A percentile compares a stretch with the other conserved stretches of the same genome.
phyloP scores from a whole-genome alignment of 768 basidiomycete genomes.

The Russula sp. region DNA sequence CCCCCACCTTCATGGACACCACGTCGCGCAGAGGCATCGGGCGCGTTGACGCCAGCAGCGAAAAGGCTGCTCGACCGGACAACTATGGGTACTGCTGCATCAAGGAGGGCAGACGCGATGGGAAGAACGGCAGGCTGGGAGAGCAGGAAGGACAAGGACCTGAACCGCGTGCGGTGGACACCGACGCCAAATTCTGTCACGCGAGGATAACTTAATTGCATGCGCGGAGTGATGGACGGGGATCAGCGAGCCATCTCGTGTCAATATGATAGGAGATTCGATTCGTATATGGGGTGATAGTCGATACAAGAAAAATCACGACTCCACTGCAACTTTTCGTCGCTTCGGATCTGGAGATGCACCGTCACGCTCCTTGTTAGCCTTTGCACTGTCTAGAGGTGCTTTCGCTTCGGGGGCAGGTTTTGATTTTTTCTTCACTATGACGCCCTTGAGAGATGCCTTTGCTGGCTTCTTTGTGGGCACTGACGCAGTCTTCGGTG shows the following conservation, averaged over 20 bases:
- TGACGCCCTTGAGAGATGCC: slow-evolving; percentile 66
- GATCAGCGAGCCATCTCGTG: neutral
- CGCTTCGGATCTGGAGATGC: slow-evolving; percentile 41
- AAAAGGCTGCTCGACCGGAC: slow-evolving; percentile 67
- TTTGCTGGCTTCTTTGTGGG: slow-evolving; percentile 57
- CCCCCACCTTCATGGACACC: slow-evolving; percentile 78
- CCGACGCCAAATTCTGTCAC: slow-evolving; percentile 55
- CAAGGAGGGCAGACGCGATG: slow-evolving; percentile 65
- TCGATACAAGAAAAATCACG: slow-evolving; percentile 14
- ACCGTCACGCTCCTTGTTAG: slow-evolving; percentile 5
- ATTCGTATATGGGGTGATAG: slow-evolving; percentile 10
- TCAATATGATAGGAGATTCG: neutral
- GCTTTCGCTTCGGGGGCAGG: slow-evolving; percentile 20
- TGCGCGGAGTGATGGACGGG: neutral
- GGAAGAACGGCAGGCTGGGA: slow-evolving; percentile 54
- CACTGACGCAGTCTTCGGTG: slow-evolving; percentile 28
- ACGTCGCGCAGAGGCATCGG: slow-evolving; percentile 61
- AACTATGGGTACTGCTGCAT: slow-evolving; percentile 56
- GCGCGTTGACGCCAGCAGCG: slow-evolving; percentile 83
- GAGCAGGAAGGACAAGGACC: slow-evolving; percentile 50
- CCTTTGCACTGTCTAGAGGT: slow-evolving; percentile 23
- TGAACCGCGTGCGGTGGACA: slow-evolving; percentile 70
- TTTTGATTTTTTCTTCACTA: slow-evolving; percentile 73
- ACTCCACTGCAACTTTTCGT: slow-evolving; percentile 40
- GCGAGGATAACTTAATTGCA: slow-evolving; percentile 15